These are phyloP conservation scores for Xylariaceae sp. DNA, from an alignment of 2,329 filamentous ascomycete genomes.

Conservation along the genomic window DNA sequence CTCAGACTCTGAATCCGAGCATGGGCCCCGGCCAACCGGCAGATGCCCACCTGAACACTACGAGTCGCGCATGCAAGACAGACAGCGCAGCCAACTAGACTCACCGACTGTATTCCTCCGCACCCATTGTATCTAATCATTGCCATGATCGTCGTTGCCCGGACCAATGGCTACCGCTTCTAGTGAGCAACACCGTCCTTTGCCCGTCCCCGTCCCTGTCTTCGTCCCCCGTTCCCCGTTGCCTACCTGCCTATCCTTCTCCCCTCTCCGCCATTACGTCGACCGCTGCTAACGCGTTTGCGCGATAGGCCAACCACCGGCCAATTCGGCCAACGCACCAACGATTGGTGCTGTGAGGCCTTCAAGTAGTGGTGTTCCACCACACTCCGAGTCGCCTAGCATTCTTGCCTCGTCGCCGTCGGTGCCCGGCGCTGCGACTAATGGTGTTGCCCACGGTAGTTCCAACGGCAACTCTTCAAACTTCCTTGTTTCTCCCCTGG, in stretches of 20 bases:
- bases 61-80: constrained; percentile 21
- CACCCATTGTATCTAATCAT: constrained; percentile 12
- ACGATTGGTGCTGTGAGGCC: constrained; percentile 17
- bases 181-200: constrained; percentile 21
- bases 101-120: constrained; percentile 6
- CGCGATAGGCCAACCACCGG: constrained; percentile 27
- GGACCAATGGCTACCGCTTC: constrained; percentile 30
- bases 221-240: neutral
- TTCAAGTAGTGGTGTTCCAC: constrained; percentile 19
- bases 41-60: constrained; percentile 22
- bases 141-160: constrained; percentile 28
- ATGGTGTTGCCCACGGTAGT: constrained; percentile 25
- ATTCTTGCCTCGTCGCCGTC: constrained; percentile 22
- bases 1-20: constrained; percentile 21
- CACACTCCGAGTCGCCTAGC: constrained; percentile 25
- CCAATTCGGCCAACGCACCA: constrained; percentile 28
- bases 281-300: constrained; percentile 19
- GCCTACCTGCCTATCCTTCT: neutral
- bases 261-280: neutral
- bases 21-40: constrained; percentile 26
- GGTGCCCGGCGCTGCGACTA: constrained; percentile 17
- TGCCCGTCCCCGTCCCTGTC: neutral
- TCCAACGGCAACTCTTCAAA: constrained; percentile 12
- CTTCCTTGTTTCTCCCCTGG: constrained; percentile 16
- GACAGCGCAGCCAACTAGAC: neutral